phyloP scores from a whole-genome alignment of 306 rosid genomes.

The Cucumis sativus region Cucumber_9930_V3 NC_026659.2:8298001-8298500 shows the following conservation, averaged over 20 bases:
- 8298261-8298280: background rate
- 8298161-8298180: background rate
- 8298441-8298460: too few relatives aligned
- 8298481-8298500: too few relatives aligned
- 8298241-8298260: background rate
- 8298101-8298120: background rate
- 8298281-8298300: background rate
- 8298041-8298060: too few relatives aligned
- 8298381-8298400: too few relatives aligned
- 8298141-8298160: background rate
- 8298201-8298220: background rate
- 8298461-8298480: too few relatives aligned
- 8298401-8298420: too few relatives aligned
- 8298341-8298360: too few relatives aligned
- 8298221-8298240: background rate
- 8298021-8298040: too few relatives aligned
- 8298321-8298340: background rate
- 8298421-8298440: too few relatives aligned
- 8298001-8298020: too few relatives aligned
- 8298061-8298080: background rate
- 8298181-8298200: background rate
- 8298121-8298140: background rate
- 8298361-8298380: too few relatives aligned
- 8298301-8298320: background rate
- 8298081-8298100: background rate